A percentile compares a stretch with the other conserved stretches of the same genome.
phyloP scores from a whole-genome alignment of 306 rosid species.

The Rosa lucieae region DNA sequence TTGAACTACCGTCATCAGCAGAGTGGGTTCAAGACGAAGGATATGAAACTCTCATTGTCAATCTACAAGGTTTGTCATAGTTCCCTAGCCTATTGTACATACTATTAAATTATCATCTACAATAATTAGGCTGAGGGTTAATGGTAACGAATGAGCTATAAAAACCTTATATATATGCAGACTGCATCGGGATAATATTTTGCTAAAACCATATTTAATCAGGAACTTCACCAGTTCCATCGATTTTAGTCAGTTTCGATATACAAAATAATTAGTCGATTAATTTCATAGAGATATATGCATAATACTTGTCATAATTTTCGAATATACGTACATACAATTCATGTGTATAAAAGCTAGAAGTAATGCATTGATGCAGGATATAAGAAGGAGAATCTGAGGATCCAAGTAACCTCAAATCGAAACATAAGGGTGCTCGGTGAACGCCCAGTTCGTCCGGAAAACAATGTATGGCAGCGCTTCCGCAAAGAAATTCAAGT shows the following conservation, averaged over 20 bases:
- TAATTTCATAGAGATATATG: too few species aligned
- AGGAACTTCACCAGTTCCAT: neutral
- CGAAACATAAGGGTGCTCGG: conserved; percentile 44
- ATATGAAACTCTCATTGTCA: conserved; percentile 36
- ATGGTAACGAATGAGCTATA: neutral
- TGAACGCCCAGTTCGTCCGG: conserved; percentile 26
- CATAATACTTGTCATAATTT: too few species aligned
- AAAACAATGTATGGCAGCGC: conserved; percentile 44
- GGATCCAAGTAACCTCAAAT: conserved; percentile 49
- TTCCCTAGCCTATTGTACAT: neutral
- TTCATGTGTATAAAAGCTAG: neutral
- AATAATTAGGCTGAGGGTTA: neutral
- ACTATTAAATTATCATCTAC: neutral
- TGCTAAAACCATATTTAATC: neutral
- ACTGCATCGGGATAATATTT: neutral
- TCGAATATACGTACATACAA: too few species aligned
- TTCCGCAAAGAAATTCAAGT: conserved; percentile 50
- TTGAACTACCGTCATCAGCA: conserved; percentile 27
- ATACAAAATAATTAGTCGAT: too few species aligned
- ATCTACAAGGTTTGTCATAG: conserved; percentile 48
- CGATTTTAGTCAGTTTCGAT: neutral
- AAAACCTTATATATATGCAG: too few species aligned
- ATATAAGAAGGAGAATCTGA: conserved; percentile 49
- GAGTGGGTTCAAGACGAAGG: conserved; percentile 49
- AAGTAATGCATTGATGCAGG: conserved; percentile 34